These are phyloP conservation scores for Penicillium sp. DNA, from an alignment of 2,329 filamentous ascomycete genomes.

Conservation along the genomic window DNA sequence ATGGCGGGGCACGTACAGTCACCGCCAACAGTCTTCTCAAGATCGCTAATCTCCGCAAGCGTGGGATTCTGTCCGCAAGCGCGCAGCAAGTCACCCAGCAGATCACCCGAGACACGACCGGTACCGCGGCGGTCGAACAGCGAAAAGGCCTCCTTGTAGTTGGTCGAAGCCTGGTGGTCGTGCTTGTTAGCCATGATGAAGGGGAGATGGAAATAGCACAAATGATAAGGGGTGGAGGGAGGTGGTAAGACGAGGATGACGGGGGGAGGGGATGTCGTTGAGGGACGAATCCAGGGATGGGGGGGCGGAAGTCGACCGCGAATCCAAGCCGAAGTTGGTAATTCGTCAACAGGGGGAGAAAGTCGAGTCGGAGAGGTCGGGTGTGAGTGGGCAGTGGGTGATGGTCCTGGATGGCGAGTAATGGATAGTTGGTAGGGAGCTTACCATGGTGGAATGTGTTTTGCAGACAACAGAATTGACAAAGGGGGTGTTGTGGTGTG, in stretches of 20 bases:
- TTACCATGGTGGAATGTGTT: slow-evolving; percentile 14
- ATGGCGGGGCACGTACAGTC: slow-evolving; percentile 72
- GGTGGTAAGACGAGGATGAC: slow-evolving; percentile 9
- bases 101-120: slow-evolving; percentile 82
- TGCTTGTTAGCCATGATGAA: slow-evolving; percentile 29
- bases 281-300: slow-evolving; percentile 2
- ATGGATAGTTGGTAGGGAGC: not conserved
- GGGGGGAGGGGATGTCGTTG: not conserved
- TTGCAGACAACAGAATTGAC: slow-evolving; percentile 3
- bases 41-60: slow-evolving; percentile 83
- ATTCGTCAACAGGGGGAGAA: slow-evolving; percentile 15
- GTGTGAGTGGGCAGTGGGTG: not conserved
- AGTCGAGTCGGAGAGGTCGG: not conserved
- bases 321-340: slow-evolving; percentile 6
- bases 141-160: slow-evolving; percentile 99
- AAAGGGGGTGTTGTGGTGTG: not conserved
- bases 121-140: slow-evolving; percentile 99
- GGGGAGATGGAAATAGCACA: not conserved
- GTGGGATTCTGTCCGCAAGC: slow-evolving; percentile 99
- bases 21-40: slow-evolving; percentile 84
- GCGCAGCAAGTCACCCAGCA: slow-evolving; percentile 88
- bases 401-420: not conserved
- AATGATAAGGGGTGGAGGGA: not conserved
- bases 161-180: slow-evolving; percentile 69
- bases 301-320: not conserved